These are phyloP conservation scores for Arxiozyma slooffiae DNA, from an alignment of 1,139 yeast species.

Conservation along the genomic window DNA sequence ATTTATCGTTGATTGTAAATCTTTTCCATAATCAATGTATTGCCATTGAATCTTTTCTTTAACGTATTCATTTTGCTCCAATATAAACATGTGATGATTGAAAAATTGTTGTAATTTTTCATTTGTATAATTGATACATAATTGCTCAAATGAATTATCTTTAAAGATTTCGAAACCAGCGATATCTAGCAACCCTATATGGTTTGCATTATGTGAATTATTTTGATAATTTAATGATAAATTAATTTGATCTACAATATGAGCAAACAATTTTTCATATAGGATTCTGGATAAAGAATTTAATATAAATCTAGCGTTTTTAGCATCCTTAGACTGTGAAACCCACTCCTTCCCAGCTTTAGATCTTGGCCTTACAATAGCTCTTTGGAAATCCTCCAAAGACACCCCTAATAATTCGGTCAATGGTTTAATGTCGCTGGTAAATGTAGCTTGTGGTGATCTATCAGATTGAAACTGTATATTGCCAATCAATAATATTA, in stretches of 20 bases:
- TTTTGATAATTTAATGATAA: constrained; percentile 42
- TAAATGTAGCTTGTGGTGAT: constrained; percentile 72
- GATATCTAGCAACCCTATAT: constrained; percentile 89
- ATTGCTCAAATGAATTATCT: constrained; percentile 85
- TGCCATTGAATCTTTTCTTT: constrained; percentile 95
- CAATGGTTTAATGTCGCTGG: constrained; percentile 46
- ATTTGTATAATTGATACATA: constrained; percentile 92
- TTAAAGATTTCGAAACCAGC: constrained; percentile 97
- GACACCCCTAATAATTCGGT: constrained; percentile 59
- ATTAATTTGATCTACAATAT: constrained; percentile 68
- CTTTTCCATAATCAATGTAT: constrained; percentile 93
- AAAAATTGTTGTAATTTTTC: constrained; percentile 94
- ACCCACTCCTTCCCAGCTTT: constrained; percentile 88
- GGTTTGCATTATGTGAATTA: constrained; percentile 39
- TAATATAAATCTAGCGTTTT: constrained; percentile 70
- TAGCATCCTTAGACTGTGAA: constrained; percentile 66
- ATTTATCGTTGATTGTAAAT: constrained; percentile 88
- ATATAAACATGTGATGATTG: constrained; percentile 93
- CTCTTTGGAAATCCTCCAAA: constrained; percentile 43
- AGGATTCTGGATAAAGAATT: constrained; percentile 84
- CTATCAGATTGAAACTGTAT: constrained; percentile 62
- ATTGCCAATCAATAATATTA: constrained; percentile 79
- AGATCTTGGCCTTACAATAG: constrained; percentile 70
- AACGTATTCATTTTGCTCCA: constrained; percentile 92
- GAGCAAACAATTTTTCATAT: constrained; percentile 76